Evolutionary conservation across 495 filamentous ascomycete species (phyloP), one percentile per base, ranked within the genome.

Genomic region (Penicillium goetzii): DNA sequence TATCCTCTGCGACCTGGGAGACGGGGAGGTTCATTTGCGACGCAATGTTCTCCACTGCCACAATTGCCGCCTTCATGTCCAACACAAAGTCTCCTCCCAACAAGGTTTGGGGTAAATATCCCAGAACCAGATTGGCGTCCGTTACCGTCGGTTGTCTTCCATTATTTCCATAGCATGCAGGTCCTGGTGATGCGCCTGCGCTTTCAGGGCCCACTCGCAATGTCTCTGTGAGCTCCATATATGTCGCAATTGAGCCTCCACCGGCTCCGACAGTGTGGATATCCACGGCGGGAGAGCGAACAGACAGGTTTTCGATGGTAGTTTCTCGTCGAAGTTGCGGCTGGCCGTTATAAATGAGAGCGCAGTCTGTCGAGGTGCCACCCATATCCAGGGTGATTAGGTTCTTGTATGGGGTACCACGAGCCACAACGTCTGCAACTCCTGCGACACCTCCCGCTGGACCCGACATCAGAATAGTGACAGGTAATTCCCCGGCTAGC

Each of bases 371-470:
- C 0, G 77, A 81, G 0, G 81, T 84, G 6, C 81, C 81, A 11
- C 81, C 81, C 80, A 84, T 83, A 53, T 84, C 81, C 12, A 84
- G 41, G 0, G 81, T 84, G 26, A 83, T 82, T 0, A 84, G 60
- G 32, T 84, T 81, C 66, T 82, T 82, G 57, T 80, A 81, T 7
- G 73, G 69, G 0, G 81, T 83, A 34, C 74, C 74, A 3, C 69
- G 77, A 19, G 81, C 74, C 12, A 84, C 79, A 6, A 78, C 72
- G 50, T 81, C 79, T 8, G 78, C 80, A 15, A 81, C 78, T 36
- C 79, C 80, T 45, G 75, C 75, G 3, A 77, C 81, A 32, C 81
- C 81, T 41, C 80, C 81, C 19, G 81, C 81, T 2, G 81, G 80
- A 1, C 80, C 81, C 4, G 78, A 81, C 76, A 84, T 78, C 1